Evolutionary conservation across 495 filamentous ascomycete genomes (phyloP), one percentile per base, ranked within the genome.

Genomic region (Penicillium robsamsonii): DNA sequence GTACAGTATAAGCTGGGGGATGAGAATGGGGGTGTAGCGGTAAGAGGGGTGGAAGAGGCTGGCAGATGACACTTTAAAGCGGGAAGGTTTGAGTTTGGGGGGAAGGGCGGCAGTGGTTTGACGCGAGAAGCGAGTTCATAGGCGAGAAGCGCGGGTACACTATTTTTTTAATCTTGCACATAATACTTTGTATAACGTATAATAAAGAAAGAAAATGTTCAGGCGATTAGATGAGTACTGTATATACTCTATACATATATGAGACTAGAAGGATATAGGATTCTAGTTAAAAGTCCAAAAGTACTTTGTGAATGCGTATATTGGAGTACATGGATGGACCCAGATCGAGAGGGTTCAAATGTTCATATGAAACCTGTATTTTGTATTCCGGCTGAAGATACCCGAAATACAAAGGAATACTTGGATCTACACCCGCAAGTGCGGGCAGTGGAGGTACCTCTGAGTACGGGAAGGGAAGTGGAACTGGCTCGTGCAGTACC

Each of bases 121-220:
- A 58, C 73, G 72, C 72, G 59, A 59, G 64, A 74, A 71, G 71
- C 73, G 71, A 75, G 62, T 35, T 42, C 47, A 53, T 67, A 71
- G 67, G 58, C 70, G 68, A 70, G 64, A 68, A 67, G 65, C 62
- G 69, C 65, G 47, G n/a, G 7, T 46, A 30, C 12, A 12, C 44
- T 30, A 24, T 9, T 8, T 45, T 22, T 45, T 8, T 13, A 43
- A 13, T 8, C 7, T 38, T 17, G 5, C 15, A n/a, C 3, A 38
- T 38, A 8, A n/a, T 17, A 38, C 12, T 13, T 6, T 42, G 18
- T 22, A 42, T 12, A 20, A 20, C 40, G 35, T 37, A 37, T 15
- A 37, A 37, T 1, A 41, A 15, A 22, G 20, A 25, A 25, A 7
- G 12, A 25, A 22, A 24, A 15, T 2, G 40, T 24, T 44, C 12